Percentiles rank a stretch among this genome's conserved stretches.
Evolutionary conservation across 768 basidiomycete genomes (phyloP).

Genomic region (Pholiota conissans): DNA sequence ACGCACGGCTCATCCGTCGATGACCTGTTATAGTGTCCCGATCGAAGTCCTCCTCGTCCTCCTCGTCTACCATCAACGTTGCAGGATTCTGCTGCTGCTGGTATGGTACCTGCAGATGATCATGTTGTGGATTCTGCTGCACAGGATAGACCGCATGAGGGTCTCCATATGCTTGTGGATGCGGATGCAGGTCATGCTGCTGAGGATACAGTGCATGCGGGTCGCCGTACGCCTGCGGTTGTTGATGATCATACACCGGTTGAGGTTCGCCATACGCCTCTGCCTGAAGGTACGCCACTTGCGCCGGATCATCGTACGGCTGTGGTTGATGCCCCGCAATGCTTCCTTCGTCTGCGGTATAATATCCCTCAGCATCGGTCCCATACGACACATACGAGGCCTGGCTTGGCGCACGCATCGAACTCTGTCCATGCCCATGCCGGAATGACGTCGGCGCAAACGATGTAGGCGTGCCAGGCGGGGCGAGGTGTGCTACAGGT

Average conservation of each 20-base stretch:
- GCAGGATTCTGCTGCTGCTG: conserved; percentile 12
- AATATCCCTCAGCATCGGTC: conserved; percentile 46
- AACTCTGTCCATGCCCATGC: background rate
- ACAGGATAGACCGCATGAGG: background rate
- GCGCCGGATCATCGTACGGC: too few species aligned
- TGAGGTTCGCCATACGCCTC: too few species aligned
- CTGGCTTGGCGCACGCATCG: conserved; percentile 31
- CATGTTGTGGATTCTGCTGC: background rate
- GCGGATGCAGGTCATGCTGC: too few species aligned
- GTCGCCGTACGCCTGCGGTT: background rate
- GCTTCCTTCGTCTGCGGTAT: conserved; percentile 28
- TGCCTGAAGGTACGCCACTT: too few species aligned
- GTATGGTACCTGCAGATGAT: background rate
- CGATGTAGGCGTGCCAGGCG: background rate
- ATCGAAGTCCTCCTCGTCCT: conserved; percentile 21
- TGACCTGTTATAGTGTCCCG: conserved; percentile 27
- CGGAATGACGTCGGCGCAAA: background rate
- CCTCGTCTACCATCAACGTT: conserved; percentile 17
- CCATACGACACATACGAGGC: conserved; percentile 40
- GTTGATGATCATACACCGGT: conserved; percentile 4
- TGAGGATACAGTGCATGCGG: background rate
- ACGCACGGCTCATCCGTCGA: conserved; percentile 25
- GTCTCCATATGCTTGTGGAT: background rate
- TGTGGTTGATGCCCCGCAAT: conserved; percentile 3
- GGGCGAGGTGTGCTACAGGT: background rate